Evolutionary conservation across 306 rosid species (phyloP), one percentile per base, ranked within the genome.

Genomic region (Vigna reflexopilosa): DNA sequence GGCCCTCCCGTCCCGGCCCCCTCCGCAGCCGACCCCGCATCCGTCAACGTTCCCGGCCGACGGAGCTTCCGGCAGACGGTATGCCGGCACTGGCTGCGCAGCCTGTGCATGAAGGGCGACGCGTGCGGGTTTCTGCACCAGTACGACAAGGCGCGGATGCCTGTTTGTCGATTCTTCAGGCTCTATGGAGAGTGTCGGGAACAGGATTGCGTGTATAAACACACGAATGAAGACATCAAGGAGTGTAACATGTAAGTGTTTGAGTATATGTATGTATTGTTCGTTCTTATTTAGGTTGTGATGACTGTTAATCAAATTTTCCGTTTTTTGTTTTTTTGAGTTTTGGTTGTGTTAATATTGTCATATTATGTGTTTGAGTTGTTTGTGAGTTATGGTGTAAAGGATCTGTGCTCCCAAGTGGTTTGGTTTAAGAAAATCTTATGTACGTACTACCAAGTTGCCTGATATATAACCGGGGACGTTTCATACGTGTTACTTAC

Each of bases 51-150:
- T 11, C 75, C 86, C 0, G 91, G 93, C 2, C 79, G 98, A 63
- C 79, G 98, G 81, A 95, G 99, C 87, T 93, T 89, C 82, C 96
- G 99, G 30, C 99, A 95, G 82, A 95, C 99, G 62, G 99, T 95
- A 63, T 95, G 99, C 77, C 88, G 99, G 38, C 99, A 95, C 87
- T 95, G 99, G 99, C 93, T 95, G 1, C 90, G 98, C 2, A 89
- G 98, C 56, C 82, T 95, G 17, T 95, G 99, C 62, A 95, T 95
- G 99, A 95, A 95, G 76, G 99, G 99, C 9, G 99, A 95, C 15
- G 97, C 99, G 47, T 95, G 99, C 76, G 99, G 99, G 59, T 95
- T 95, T 83, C 85, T 95, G 68, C 98, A 95, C 32, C 99, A 95
- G 78, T 95, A 95, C 72, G 99, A 95, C 85, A 95, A 95, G 87